Evolutionary conservation across 1,284 basidiomycete genomes (phyloP), one percentile per base, ranked within the genome.

Genomic region (Ceratobasidium sp.): DNA sequence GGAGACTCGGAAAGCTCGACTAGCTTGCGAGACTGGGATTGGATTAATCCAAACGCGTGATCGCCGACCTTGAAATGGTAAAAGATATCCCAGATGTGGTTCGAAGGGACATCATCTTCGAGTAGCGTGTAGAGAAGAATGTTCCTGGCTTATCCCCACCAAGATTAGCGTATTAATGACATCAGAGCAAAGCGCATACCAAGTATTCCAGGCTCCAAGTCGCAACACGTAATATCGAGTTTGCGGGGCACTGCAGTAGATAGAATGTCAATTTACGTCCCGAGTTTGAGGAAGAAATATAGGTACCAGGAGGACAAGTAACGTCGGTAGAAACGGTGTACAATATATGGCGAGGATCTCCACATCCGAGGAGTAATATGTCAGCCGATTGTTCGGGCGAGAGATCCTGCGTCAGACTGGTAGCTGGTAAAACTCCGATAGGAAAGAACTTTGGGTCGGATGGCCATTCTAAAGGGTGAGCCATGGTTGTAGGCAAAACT

Each of bases 221-320:
- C n/a, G n/a, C n/a, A n/a, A n/a, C n/a, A 92, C 0, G 90, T 91
- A 77, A 91, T 85, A 79, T 91, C 90, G 23, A 91, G 80, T 17
- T 78, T 82, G 20, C 88, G 86, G 4, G 81, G 74, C 26, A 79
- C 86, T 87, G 77, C 23, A 33, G 42, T n/a, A 7, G 26, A 52
- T 46, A 44, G 26, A 20, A 17, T 23, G 28, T 38, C 17, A 28
- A 26, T 4, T 26, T 6, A 48, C 17, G 38, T 44, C 15, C 12
- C 42, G 52, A 42, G 20, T 2, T 23, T 20, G 38, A 56, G 5
- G 20, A 17, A 42, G 26, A 26, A 10, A n/a, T 57, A n/a, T 40
- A 57, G 28, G 1, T 59, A 59, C 68, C 54, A 13, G 33, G n/a
- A 52, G 70, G 57, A n/a, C 54, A 26, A 80, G 75, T 78, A 82